A percentile compares a stretch with the other conserved stretches of the same genome.
These are phyloP conservation scores for Chlamydomonas sphaeroides DNA, from an alignment of 139 green algal species.

Conservation along the genomic window DNA sequence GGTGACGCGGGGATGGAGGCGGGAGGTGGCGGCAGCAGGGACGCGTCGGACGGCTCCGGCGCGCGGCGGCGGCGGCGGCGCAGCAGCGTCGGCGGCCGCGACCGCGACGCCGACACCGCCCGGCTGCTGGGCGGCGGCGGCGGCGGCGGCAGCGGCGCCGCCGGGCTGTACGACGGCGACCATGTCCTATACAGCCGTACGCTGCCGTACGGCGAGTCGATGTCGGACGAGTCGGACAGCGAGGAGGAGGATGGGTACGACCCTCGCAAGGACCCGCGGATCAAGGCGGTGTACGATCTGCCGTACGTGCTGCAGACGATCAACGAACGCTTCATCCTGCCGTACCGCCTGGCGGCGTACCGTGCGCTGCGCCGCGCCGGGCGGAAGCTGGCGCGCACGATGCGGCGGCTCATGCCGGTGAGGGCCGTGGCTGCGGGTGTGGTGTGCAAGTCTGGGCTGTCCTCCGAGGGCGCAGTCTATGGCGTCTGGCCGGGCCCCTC, in stretches of 20 bases:
- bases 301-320: slow-evolving; percentile 1
- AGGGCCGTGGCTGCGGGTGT: no score
- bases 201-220: background rate
- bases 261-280: slow-evolving; percentile 24
- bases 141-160: background rate
- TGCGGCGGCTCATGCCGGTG: background rate
- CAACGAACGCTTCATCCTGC: slow-evolving; percentile 37
- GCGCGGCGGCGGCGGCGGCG: background rate
- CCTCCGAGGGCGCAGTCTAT: no score
- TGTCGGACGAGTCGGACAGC: background rate
- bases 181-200: no score
- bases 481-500: no score
- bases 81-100: background rate
- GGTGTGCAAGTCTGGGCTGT: no score
- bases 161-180: background rate
- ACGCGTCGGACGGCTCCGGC: no score
- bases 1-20: no score
- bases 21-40: no score
- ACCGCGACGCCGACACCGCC: background rate
- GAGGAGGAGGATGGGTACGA: background rate
- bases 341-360: background rate
- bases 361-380: background rate
- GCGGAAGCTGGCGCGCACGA: background rate
- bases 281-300: slow-evolving; percentile 39
- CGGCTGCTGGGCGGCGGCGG: background rate